A percentile compares a stretch with the other conserved stretches of the same genome.
phyloP scores from a whole-genome alignment of 768 basidiomycete genomes.

The Clitopilus hobsonii region DNA sequence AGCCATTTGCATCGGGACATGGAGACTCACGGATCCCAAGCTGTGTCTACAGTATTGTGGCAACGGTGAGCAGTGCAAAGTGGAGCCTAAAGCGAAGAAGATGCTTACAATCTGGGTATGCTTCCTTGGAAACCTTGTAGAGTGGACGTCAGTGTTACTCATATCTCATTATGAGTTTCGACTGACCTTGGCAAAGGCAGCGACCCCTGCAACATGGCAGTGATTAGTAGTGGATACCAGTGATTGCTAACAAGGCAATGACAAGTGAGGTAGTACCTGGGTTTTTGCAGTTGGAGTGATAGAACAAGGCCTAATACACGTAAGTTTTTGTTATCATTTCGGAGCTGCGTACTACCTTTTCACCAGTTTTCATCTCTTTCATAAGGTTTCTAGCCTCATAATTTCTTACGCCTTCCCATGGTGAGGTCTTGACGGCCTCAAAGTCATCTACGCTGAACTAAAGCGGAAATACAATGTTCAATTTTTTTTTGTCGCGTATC shows the following conservation, averaged over 20 bases:
- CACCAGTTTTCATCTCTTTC: conserved; percentile 73
- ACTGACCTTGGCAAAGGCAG: conserved; percentile 73
- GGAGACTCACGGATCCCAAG: conserved; percentile 74
- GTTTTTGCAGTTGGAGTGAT: conserved; percentile 82
- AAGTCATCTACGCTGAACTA: conserved; percentile 89
- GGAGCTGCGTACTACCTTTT: conserved; percentile 46
- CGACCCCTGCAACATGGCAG: conserved; percentile 47
- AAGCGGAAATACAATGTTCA: not conserved
- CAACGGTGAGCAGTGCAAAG: conserved; percentile 4
- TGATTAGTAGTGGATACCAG: not conserved
- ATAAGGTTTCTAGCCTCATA: conserved; percentile 81
- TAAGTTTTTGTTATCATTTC: not conserved
- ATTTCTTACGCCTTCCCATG: conserved; percentile 89
- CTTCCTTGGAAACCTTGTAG: conserved; percentile 72
- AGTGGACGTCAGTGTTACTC: not conserved
- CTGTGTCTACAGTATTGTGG: conserved; percentile 56
- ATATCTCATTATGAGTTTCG: conserved; percentile 5
- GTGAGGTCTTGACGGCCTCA: conserved; percentile 59
- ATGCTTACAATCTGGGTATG: conserved; percentile 84
- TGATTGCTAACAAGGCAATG: conserved; percentile 6
- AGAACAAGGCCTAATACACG: conserved; percentile 63
- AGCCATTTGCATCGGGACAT: conserved; percentile 8
- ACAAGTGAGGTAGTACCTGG: conserved; percentile 46
- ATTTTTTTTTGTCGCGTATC: not conserved
- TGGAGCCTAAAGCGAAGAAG: not conserved